Conservation (phyloP, 2,329 filamentous ascomycete genomes). For the Phyllosticta citrichinensis region DNA sequence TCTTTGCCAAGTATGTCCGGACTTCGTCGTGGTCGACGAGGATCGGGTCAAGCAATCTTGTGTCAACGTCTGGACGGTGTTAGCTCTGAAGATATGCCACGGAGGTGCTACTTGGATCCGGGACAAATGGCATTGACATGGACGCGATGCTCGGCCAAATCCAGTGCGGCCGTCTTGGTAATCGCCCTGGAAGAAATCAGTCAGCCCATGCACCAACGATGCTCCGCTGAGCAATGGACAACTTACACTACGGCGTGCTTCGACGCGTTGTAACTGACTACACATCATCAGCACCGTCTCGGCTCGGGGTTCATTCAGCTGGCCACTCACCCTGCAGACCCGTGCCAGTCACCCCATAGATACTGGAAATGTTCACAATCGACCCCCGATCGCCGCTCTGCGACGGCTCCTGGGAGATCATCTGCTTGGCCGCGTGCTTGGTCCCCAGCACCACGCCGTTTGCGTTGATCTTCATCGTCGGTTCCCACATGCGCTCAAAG, state of each 20-base stretch:
- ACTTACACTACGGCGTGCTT: constrained; percentile 38
- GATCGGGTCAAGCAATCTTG: constrained; percentile 17
- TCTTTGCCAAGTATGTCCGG: constrained; percentile 23
- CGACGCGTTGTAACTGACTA: constrained; percentile 36
- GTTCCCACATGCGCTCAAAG: constrained; percentile 20
- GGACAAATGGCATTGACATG: constrained; percentile 47
- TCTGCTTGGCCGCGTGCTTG: constrained; percentile 24
- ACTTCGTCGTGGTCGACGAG: constrained; percentile 18
- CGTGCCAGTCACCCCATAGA: constrained; percentile 26
- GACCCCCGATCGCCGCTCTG: constrained; percentile 31
- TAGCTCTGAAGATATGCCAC: background rate
- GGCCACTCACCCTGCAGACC: constrained; percentile 12
- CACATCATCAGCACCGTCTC: background rate
- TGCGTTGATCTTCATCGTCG: constrained; percentile 22
- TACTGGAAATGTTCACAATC: constrained; percentile 46
- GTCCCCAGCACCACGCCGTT: constrained; percentile 25
- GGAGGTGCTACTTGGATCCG: constrained; percentile 31
- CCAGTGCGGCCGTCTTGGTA: constrained; percentile 39
- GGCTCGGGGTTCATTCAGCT: background rate
- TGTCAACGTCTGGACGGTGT: constrained; percentile 16
- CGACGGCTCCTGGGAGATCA: constrained; percentile 22
- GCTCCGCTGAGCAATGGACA: background rate
- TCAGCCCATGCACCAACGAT: background rate
- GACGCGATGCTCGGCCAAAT: constrained; percentile 39
- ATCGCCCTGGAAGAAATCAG: constrained; percentile 23